Conservation (phyloP, 139 green algal genomes). For the Marvania coccoides region DNA sequence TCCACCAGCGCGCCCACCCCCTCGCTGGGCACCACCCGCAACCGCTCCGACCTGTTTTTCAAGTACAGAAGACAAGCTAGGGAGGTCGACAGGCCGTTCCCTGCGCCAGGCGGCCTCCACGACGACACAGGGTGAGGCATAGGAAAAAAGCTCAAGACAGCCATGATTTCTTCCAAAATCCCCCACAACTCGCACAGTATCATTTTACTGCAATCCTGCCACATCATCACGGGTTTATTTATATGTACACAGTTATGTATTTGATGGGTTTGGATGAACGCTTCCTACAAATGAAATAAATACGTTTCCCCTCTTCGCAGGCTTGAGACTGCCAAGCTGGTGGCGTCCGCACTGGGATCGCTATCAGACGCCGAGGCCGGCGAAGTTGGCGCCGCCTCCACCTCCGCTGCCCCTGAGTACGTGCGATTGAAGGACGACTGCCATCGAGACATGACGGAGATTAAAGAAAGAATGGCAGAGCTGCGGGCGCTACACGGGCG, state of each 20-base stretch:
- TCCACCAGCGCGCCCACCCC: conserved; percentile 8
- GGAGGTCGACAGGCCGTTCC: conserved; percentile 4
- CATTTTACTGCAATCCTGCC: too few relatives aligned
- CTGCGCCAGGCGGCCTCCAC: neutral
- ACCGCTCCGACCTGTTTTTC: conserved; percentile 44
- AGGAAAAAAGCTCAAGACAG: too few relatives aligned
- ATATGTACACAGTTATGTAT: too few relatives aligned
- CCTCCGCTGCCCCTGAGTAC: conserved; percentile 22
- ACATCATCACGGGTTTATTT: too few relatives aligned
- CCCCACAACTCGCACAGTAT: too few relatives aligned
- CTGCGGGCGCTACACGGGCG: conserved; percentile 31
- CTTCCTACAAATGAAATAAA: neutral
- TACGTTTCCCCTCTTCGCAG: neutral
- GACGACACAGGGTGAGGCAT: too few relatives aligned
- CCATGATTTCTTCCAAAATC: too few relatives aligned
- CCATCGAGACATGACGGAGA: conserved; percentile 38
- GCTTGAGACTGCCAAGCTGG: conserved; percentile 27
- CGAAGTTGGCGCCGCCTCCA: conserved; percentile 5
- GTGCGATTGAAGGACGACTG: conserved; percentile 43
- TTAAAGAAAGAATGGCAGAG: conserved; percentile 52
- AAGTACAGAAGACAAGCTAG: conserved; percentile 38
- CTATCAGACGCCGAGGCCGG: conserved; percentile 26
- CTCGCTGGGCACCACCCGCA: conserved; percentile 26
- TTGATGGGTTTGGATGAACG: neutral
- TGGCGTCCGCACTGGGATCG: conserved; percentile 37